Conservation (phyloP, 1,284 basidiomycete genomes). For the Mycena sp. region DNA sequence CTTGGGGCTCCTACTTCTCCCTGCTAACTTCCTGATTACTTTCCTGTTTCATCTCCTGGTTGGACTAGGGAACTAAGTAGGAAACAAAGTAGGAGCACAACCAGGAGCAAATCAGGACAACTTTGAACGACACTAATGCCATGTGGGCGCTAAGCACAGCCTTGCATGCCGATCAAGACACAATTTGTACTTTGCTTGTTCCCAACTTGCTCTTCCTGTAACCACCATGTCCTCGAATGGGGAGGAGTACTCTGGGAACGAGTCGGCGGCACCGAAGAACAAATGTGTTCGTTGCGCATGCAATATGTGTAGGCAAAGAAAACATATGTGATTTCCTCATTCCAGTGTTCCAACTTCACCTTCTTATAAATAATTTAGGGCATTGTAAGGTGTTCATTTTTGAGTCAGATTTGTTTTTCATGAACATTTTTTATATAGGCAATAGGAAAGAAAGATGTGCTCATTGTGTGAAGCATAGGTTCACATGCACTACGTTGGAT, state of each 20-base stretch:
- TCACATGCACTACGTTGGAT: slow-evolving; percentile 84
- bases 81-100: too few species aligned
- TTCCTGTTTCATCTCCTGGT: too few species aligned
- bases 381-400: not conserved
- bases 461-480: slow-evolving; percentile 77
- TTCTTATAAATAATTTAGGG: not conserved
- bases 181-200: too few species aligned
- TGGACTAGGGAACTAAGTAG: too few species aligned
- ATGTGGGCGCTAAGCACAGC: too few species aligned
- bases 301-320: slow-evolving; percentile 79
- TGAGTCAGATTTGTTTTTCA: not conserved
- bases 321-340: slow-evolving; percentile 56
- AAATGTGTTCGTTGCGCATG: slow-evolving; percentile 78
- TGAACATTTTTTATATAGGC: not conserved
- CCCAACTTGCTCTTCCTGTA: too few species aligned
- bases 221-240: slow-evolving; percentile 16
- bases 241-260: not conserved
- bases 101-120: too few species aligned
- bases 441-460: slow-evolving; percentile 62
- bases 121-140: too few species aligned
- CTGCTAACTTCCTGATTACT: too few species aligned
- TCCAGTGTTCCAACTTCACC: not conserved
- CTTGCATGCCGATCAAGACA: too few species aligned
- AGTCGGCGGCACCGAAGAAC: slow-evolving; percentile 56
- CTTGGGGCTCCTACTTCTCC: too few species aligned